Percentiles rank a stretch among this genome's conserved stretches.
Evolutionary conservation across 2,329 filamentous ascomycete genomes (phyloP).

Genomic region (Sarocladium brachiariae): DNA sequence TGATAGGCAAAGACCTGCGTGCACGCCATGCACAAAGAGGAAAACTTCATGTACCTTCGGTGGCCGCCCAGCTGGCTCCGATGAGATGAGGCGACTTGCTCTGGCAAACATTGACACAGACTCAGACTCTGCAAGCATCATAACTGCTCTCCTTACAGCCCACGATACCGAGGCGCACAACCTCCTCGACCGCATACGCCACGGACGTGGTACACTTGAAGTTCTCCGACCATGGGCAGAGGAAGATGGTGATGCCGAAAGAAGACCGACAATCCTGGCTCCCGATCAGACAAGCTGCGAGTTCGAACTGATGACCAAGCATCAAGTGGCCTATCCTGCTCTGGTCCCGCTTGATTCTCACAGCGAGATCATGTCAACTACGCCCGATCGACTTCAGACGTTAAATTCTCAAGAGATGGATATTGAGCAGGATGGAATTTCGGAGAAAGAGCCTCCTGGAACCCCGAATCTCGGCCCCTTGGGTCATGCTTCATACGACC

Average conservation of each 20-base stretch:
- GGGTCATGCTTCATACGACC: neutral
- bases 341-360: conserved; percentile 10
- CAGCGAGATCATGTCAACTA: neutral
- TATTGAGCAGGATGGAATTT: neutral
- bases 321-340: conserved; percentile 11
- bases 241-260: neutral
- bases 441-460: neutral
- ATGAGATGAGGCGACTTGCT: neutral
- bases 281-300: conserved; percentile 13
- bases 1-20: conserved; percentile 12
- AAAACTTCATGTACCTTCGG: conserved; percentile 10
- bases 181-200: conserved; percentile 7
- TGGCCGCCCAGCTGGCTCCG: conserved; percentile 3
- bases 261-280: neutral
- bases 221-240: neutral
- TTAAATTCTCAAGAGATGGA: neutral
- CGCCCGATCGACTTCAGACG: neutral
- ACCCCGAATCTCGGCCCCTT: too few species aligned
- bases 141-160: conserved; percentile 3
- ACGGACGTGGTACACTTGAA: conserved; percentile 2
- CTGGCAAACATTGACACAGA: neutral
- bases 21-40: conserved; percentile 10
- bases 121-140: neutral
- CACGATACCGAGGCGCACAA: conserved; percentile 9
- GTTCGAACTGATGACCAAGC: conserved; percentile 13